A percentile compares a stretch with the other conserved stretches of the same genome.
Evolutionary conservation across 2,329 filamentous ascomycete species (phyloP).

Genomic region (Polytolypa hystricis): DNA sequence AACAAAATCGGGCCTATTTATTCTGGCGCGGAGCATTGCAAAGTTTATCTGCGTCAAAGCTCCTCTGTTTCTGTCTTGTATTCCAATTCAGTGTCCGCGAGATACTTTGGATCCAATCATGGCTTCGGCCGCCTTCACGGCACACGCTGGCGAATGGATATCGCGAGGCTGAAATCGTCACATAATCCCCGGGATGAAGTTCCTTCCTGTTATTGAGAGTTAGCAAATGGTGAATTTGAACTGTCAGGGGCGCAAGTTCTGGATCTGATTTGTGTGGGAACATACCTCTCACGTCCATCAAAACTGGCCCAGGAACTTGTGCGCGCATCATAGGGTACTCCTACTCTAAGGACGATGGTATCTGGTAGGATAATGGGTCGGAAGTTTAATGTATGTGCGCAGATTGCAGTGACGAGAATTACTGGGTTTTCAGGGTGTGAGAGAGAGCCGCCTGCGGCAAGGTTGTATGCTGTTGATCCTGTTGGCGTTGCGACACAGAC

Average conservation of each 20-base stretch:
- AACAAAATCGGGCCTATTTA: background rate
- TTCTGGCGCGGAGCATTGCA: background rate
- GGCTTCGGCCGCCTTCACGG: conserved; percentile 32
- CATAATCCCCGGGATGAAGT: conserved; percentile 39
- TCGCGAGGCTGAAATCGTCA: conserved; percentile 41
- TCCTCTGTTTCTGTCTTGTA: conserved; percentile 34
- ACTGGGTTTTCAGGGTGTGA: conserved; percentile 87
- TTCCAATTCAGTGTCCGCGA: conserved; percentile 43
- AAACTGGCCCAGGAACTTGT: conserved; percentile 96
- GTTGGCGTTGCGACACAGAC: conserved; percentile 92
- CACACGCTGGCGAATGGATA: conserved; percentile 43
- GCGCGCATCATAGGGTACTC: conserved; percentile 87
- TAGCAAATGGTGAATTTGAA: conserved; percentile 11
- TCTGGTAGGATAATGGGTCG: conserved; percentile 90
- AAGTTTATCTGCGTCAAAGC: background rate
- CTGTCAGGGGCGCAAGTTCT: background rate
- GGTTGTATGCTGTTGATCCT: conserved; percentile 86
- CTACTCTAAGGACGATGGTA: conserved; percentile 83
- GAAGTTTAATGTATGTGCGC: conserved; percentile 83
- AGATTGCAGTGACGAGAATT: conserved; percentile 85
- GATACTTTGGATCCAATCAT: conserved; percentile 42
- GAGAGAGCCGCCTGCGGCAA: conserved; percentile 86
- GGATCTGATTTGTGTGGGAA: background rate
- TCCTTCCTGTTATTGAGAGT: conserved; percentile 28
- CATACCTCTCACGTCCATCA: conserved; percentile 71